These are phyloP conservation scores for Colletotrichum eremochloae DNA, from an alignment of 2,329 filamentous ascomycete genomes.

Conservation along the genomic window DNA sequence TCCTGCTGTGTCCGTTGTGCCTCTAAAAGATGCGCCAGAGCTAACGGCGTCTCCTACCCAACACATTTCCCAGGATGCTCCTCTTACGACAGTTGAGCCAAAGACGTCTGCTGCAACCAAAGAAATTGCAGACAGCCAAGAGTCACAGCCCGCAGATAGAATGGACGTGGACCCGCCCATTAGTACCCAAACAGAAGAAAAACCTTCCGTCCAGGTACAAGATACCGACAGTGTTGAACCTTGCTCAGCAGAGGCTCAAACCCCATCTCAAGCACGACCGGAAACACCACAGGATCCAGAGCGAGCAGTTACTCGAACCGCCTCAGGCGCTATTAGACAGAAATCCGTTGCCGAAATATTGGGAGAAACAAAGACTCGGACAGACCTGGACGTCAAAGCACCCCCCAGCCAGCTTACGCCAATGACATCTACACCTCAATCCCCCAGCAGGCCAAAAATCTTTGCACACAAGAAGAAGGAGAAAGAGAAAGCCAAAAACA, in stretches of 20 bases:
- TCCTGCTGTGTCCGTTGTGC: not conserved
- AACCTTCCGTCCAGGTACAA: conserved; percentile 19
- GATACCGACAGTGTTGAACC: conserved; percentile 2
- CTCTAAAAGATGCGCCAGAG: not conserved
- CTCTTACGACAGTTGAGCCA: conserved; percentile 3
- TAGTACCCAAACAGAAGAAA: conserved; percentile 41
- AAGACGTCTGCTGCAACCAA: conserved; percentile 1
- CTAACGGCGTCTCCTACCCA: not conserved
- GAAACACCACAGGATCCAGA: conserved; percentile 49
- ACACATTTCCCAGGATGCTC: not conserved
- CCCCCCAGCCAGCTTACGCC: conserved; percentile 55
- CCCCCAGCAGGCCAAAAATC: conserved; percentile 51
- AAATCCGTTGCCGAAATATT: conserved; percentile 82
- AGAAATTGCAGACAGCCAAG: conserved; percentile 55
- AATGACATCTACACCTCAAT: conserved; percentile 60
- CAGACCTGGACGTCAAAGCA: conserved; percentile 47
- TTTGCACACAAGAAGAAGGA: conserved; percentile 62
- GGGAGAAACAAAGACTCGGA: conserved; percentile 63
- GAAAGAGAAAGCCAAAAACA: conserved; percentile 71
- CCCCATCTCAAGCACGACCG: conserved; percentile 39
- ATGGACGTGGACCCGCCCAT: conserved; percentile 53
- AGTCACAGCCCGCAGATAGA: conserved; percentile 47
- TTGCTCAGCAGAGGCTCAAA: conserved; percentile 19
- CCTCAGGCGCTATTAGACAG: conserved; percentile 77
- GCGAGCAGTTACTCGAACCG: conserved; percentile 77